phyloP scores from a whole-genome alignment of 1,139 yeast species.

The Pichia terricola region DNA sequence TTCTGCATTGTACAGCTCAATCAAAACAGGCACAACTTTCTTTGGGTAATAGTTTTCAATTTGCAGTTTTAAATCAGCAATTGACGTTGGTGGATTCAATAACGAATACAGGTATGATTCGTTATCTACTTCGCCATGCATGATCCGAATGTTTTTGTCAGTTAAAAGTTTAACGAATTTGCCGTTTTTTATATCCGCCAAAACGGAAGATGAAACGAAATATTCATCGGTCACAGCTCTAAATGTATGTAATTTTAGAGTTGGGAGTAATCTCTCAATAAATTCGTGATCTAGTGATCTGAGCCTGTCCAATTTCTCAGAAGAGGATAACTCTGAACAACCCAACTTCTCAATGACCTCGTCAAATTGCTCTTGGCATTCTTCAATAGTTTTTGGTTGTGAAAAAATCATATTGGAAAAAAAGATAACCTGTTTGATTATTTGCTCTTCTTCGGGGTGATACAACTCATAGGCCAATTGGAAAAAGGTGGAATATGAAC shows the following conservation, averaged over 20 bases:
- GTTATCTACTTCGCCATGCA: conserved; percentile 32
- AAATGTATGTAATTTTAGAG: conserved; percentile 28
- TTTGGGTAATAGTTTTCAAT: conserved; percentile 30
- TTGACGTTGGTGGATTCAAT: conserved; percentile 26
- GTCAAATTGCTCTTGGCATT: conserved; percentile 29
- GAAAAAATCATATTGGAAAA: conserved; percentile 28
- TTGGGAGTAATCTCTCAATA: conserved; percentile 25
- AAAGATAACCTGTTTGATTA: conserved; percentile 29
- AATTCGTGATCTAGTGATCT: conserved; percentile 12
- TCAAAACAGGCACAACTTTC: conserved; percentile 23
- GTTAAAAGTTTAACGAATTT: conserved; percentile 24
- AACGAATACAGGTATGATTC: conserved; percentile 28
- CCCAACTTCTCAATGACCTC: conserved; percentile 23
- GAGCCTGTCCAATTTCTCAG: conserved; percentile 12
- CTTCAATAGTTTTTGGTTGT: conserved; percentile 29
- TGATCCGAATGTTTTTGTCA: conserved; percentile 20
- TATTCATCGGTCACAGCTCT: conserved; percentile 32
- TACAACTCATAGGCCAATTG: conserved; percentile 31
- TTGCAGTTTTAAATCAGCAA: conserved; percentile 23
- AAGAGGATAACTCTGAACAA: conserved; percentile 9
- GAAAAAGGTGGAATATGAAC: conserved; percentile 29
- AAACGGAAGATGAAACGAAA: conserved; percentile 25
- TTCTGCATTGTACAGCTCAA: conserved; percentile 24
- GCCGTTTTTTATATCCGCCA: conserved; percentile 28
- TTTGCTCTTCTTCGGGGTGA: conserved; percentile 27